A percentile compares a stretch with the other conserved stretches of the same genome.
phyloP scores from a whole-genome alignment of 2,329 filamentous ascomycete genomes.

The Epichloe sibirici region DNA sequence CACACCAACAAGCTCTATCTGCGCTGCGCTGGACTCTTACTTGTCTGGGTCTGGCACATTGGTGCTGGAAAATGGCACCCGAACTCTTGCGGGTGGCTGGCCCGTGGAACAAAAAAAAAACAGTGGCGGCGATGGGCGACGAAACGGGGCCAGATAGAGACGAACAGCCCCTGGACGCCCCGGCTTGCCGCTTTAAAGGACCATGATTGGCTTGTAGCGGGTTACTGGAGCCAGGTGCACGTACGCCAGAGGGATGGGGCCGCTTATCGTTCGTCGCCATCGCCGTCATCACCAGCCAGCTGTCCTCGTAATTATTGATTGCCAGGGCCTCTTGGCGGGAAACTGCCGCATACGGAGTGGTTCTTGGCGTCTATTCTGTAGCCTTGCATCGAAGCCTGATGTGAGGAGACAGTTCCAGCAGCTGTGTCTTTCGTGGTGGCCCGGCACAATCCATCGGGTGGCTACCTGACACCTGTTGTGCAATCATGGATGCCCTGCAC shows the following conservation, averaged over 20 bases:
- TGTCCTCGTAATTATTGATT: too few species aligned
- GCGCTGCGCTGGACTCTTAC: not conserved
- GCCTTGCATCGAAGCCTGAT: not conserved
- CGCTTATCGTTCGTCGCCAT: not conserved
- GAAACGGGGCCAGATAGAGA: constrained; percentile 9
- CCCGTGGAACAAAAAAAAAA: not conserved
- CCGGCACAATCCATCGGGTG: not conserved
- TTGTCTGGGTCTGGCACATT: not conserved
- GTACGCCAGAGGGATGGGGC: not conserved
- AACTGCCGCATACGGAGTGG: too few species aligned
- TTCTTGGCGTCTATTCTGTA: not conserved
- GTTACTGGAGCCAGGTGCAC: constrained; percentile 15
- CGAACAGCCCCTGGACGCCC: constrained; percentile 13
- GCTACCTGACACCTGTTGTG: not conserved
- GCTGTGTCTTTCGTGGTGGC: not conserved
- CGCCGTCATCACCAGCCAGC: constrained; percentile 3
- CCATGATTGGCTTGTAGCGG: constrained; percentile 22
- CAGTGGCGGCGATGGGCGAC: not conserved
- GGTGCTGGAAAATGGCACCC: not conserved
- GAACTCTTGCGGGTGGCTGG: not conserved
- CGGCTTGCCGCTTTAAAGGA: constrained; percentile 18
- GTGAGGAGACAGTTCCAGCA: not conserved
- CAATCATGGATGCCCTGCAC: not conserved
- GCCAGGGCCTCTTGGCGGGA: too few species aligned
- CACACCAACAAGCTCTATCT: not conserved